These are phyloP conservation scores for Daldinia sp. DNA, from an alignment of 2,329 filamentous ascomycete genomes.

Conservation along the genomic window DNA sequence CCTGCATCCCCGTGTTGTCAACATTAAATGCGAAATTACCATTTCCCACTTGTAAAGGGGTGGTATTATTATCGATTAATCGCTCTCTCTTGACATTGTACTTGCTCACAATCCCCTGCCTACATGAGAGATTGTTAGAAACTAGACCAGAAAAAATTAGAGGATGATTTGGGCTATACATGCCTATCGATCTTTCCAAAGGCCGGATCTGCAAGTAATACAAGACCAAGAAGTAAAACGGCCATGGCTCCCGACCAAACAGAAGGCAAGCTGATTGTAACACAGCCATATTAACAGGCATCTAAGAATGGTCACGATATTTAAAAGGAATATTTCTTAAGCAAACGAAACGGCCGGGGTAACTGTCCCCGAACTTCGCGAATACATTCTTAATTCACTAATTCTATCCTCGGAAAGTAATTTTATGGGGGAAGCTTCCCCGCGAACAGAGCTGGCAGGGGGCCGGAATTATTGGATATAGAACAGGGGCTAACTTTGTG, in stretches of 20 bases:
- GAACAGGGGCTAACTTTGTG: slow-evolving; percentile 1
- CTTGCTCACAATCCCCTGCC: slow-evolving; percentile 42
- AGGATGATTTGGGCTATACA: not conserved
- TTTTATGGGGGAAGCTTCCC: not conserved
- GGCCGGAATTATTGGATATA: slow-evolving; percentile 1
- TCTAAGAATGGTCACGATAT: not conserved
- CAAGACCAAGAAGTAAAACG: slow-evolving; percentile 15
- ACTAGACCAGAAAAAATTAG: not conserved
- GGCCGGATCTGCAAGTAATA: slow-evolving; percentile 16
- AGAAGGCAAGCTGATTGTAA: not conserved
- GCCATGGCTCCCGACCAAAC: slow-evolving; percentile 18
- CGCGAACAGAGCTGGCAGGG: slow-evolving; percentile 5
- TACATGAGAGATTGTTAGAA: slow-evolving; percentile 16
- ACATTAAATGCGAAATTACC: slow-evolving; percentile 51
- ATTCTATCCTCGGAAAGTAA: not conserved
- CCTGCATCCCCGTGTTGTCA: slow-evolving; percentile 50
- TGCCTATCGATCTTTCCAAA: slow-evolving; percentile 37
- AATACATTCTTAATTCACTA: not conserved
- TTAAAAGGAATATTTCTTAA: not conserved
- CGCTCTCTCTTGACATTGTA: slow-evolving; percentile 45
- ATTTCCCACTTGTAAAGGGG: slow-evolving; percentile 50
- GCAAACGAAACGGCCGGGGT: not conserved
- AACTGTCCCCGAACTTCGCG: not conserved
- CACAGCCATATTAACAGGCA: not conserved
- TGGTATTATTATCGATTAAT: slow-evolving; percentile 47